phyloP scores from a whole-genome alignment of 2,329 filamentous ascomycete species.

The Curvularia hawaiiensis region DNA sequence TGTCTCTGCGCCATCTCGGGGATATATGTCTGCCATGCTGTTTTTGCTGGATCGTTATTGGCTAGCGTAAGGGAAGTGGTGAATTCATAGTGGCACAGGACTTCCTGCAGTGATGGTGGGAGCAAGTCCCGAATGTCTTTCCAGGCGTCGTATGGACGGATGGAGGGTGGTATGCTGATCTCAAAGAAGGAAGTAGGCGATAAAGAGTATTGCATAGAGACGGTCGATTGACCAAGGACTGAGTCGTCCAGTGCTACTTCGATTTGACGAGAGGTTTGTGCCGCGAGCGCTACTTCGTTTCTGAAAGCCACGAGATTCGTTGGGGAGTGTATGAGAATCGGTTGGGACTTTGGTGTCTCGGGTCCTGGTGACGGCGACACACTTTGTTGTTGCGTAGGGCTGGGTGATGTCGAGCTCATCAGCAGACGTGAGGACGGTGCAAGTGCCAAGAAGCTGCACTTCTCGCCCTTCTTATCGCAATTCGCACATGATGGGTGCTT shows the following conservation, averaged over 20 bases:
- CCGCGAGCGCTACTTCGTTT: slow-evolving; percentile 14
- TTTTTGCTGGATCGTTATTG: slow-evolving; percentile 37
- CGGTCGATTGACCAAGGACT: neutral
- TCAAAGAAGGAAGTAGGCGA: slow-evolving; percentile 11
- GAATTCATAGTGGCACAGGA: slow-evolving; percentile 44
- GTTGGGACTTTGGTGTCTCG: slow-evolving; percentile 3
- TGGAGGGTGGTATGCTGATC: slow-evolving; percentile 25
- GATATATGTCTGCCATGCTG: slow-evolving; percentile 40
- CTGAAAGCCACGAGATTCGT: slow-evolving; percentile 8
- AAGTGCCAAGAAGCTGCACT: slow-evolving; percentile 42
- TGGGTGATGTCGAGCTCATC: slow-evolving; percentile 15
- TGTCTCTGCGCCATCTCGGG: slow-evolving; percentile 50
- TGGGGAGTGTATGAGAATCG: slow-evolving; percentile 2
- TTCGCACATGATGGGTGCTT: slow-evolving; percentile 41
- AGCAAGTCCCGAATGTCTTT: slow-evolving; percentile 33
- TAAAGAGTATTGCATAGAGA: neutral
- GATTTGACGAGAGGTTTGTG: slow-evolving; percentile 17
- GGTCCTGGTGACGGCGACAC: slow-evolving; percentile 9
- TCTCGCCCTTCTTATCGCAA: slow-evolving; percentile 39
- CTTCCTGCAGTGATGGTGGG: slow-evolving; percentile 28
- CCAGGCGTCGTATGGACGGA: slow-evolving; percentile 38
- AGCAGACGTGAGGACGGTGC: slow-evolving; percentile 39
- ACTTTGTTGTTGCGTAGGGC: slow-evolving; percentile 8
- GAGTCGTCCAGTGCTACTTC: slow-evolving; percentile 14
- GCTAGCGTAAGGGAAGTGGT: slow-evolving; percentile 40